These are phyloP conservation scores for Vicia villosa DNA, from an alignment of 306 rosid species.

Conservation along the genomic window DNA sequence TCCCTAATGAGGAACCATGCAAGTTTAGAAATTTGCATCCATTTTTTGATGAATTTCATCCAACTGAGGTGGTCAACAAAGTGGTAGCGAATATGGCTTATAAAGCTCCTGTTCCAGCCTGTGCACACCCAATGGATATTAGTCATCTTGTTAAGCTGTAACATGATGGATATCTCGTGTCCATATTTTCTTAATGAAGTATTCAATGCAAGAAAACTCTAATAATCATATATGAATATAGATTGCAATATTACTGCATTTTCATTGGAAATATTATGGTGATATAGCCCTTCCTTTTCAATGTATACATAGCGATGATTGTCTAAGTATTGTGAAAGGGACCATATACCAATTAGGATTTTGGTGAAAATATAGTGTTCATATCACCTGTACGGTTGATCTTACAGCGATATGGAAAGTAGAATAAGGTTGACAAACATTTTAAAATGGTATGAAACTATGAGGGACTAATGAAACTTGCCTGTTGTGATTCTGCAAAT, in stretches of 20 bases:
- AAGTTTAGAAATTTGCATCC: not conserved
- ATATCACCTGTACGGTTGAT: too few species aligned
- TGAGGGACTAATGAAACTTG: constrained; percentile 29
- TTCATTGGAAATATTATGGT: too few species aligned
- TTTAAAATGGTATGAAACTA: not conserved
- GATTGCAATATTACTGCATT: too few species aligned
- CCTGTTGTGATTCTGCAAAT: constrained; percentile 72
- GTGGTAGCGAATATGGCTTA: constrained; percentile 25
- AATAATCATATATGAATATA: too few species aligned
- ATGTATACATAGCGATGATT: too few species aligned
- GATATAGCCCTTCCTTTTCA: too few species aligned
- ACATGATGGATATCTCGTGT: not conserved
- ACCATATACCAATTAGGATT: too few species aligned
- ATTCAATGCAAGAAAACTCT: not conserved
- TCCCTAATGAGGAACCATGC: too few species aligned
- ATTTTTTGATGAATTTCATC: constrained; percentile 53
- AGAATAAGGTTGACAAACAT: not conserved
- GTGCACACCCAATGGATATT: constrained; percentile 43
- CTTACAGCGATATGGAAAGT: too few species aligned
- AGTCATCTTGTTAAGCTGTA: constrained; percentile 33
- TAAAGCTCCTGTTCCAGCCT: constrained; percentile 1
- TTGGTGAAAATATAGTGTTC: too few species aligned
- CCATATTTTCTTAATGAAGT: not conserved
- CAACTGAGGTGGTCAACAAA: constrained; percentile 33
- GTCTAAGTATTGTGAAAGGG: too few species aligned